Evolutionary conservation across 495 filamentous ascomycete genomes (phyloP), one percentile per base, ranked within the genome.

Genomic region (Tirmania nivea): DNA sequence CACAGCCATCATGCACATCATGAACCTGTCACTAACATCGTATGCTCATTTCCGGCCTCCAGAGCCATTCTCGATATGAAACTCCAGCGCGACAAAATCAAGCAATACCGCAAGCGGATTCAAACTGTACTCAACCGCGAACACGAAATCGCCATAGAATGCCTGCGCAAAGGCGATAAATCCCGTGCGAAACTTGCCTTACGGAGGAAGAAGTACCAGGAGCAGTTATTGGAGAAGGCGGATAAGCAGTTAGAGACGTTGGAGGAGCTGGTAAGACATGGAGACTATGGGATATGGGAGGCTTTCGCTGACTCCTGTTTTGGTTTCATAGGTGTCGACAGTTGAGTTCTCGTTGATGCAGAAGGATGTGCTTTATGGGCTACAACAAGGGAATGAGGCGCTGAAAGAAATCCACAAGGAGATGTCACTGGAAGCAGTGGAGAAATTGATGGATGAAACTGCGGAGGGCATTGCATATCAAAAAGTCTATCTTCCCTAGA

Each of bases 51-150:
- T 31, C 25, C 25, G 25, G 25, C 25, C 7, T 31, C 25, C 65
- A 89, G 83, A 63, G 90, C 90, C 36, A 95, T 96, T 66, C 81
- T 95, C 55, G 86, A 96, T 69, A 79, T 97, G 65, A 96, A 96
- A 68, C 83, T 79, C 70, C 92, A 97, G 69, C 88, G 90, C 65
- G 90, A 97, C 73, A 87, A 84, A 61, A 84, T 96, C 1, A 86
- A 87, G 57, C 84, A 92, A 61, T 95, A 97, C 69, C 86, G 93
- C 66, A 79, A 80, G 56, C 83, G 83, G 58, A 89, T 97, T 63
- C 78, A 78, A 34, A 71, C 82, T 51, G 76, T 97, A 19, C 93
- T 90, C 11, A 69, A 78, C 63, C 78, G 79, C 52, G 92, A 97
- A 67, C 89, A 78, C 25, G 77, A 73, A 37, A 80, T 87, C 57